These are phyloP conservation scores for Paramecium primaurelia DNA, from an alignment of 73 alveolate species.

Conservation along the genomic window DNA sequence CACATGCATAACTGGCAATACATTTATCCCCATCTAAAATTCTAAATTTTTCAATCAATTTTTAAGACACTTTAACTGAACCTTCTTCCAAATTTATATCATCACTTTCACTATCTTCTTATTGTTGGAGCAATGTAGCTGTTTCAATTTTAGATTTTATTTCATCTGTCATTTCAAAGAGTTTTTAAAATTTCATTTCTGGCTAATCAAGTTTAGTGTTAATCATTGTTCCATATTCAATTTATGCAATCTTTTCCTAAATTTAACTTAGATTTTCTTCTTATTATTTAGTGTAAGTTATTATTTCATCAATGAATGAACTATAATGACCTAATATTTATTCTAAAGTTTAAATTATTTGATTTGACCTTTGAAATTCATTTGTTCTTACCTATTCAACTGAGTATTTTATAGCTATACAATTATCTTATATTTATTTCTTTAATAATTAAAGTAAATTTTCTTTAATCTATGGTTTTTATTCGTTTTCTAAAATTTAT, in stretches of 20 bases:
- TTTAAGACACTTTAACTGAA: conserved; percentile 32
- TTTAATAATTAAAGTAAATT: neutral
- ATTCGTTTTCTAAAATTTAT: neutral
- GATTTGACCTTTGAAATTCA: neutral
- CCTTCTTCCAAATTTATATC: conserved; percentile 38
- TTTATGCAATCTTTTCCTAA: neutral
- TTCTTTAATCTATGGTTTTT: neutral
- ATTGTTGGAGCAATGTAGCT: neutral
- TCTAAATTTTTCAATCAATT: conserved; percentile 23
- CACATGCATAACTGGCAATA: conserved; percentile 67
- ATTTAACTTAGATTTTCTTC: neutral
- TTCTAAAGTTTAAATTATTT: neutral
- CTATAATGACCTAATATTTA: neutral
- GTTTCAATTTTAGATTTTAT: neutral
- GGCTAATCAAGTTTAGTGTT: neutral
- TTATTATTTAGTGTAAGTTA: neutral
- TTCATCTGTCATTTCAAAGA: conserved; percentile 37
- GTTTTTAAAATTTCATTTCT: neutral
- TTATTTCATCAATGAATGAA: neutral
- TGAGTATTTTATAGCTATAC: neutral
- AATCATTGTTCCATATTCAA: neutral
- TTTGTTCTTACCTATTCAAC: neutral
- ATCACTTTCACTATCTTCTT: conserved; percentile 8
- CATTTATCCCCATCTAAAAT: conserved; percentile 53
- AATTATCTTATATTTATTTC: neutral